Base-by-base conservation (phyloP, 2,329 filamentous ascomycete genomes). In the Colletotrichum aenigma region DNA sequence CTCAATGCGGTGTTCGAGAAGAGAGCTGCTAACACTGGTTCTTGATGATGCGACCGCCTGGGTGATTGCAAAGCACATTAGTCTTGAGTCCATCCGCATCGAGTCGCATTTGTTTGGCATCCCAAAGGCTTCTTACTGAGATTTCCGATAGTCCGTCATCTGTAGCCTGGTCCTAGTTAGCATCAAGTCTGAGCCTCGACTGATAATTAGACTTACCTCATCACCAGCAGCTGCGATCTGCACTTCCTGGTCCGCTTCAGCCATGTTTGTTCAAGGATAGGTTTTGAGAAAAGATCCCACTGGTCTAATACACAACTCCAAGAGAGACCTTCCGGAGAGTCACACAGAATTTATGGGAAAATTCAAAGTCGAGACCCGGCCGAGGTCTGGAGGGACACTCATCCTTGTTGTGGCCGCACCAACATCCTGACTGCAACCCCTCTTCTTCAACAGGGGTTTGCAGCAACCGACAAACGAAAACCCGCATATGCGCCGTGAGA, bases 151-250 rank as follows among this genome's bases (percentile, higher is more conserved):
- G n/a, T 48, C 18, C 10, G 43, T 48, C 43, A 48, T 48, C 2
- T 0, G 43, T 48, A 48, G 43, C 43, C 43, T 48, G 1, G 2
- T 0, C 9, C 0, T n/a, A 48, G 0, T 48, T 7, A 48, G 43
- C 43, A 48, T 12, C n/a, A 48, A 0, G 10, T 48, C 43, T 48
- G 18, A 13, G 43, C 2, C 43, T 48, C 1, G 43, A n/a, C 9
- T 48, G 1, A 21, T 21, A 0, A 48, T 48, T 0, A 12, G 18
- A 48, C 43, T 48, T 48, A 21, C 43, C 18, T 48, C 43, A 48
- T 48, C 43, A n/a, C 43, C 43, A 48, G 43, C 43, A 48, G 43
- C n/a, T 48, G 43, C 43, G 0, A 48, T 48, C 18, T 48, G 43
- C 43, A 48, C 43, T 48, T 48, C 43, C 43, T 48, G 43, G 0